These are phyloP conservation scores for Didymella arachidicola DNA, from an alignment of 2,329 filamentous ascomycete genomes.

Conservation along the genomic window DNA sequence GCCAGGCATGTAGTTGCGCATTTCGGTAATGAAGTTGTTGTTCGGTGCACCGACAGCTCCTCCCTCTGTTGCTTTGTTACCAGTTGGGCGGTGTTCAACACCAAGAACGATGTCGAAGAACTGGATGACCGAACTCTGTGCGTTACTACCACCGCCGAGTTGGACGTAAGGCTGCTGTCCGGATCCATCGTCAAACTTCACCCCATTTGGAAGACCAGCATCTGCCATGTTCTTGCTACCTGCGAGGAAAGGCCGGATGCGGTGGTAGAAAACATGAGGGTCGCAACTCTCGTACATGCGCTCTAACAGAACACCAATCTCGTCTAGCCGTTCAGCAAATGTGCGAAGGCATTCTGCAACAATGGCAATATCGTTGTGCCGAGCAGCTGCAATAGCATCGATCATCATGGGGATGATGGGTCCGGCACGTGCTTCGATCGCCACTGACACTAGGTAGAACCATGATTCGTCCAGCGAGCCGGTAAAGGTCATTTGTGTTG, in stretches of 20 bases:
- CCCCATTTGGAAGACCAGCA: conserved; percentile 84
- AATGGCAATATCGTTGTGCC: conserved; percentile 70
- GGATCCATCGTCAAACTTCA: conserved; percentile 84
- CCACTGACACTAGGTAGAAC: conserved; percentile 96
- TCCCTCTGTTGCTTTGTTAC: conserved; percentile 63
- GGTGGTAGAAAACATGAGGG: conserved; percentile 92
- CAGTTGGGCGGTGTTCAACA: conserved; percentile 88
- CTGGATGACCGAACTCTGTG: conserved; percentile 94
- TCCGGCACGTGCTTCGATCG: conserved; percentile 90
- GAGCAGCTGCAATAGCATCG: conserved; percentile 80
- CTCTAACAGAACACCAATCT: conserved; percentile 78
- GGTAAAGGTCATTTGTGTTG: conserved; percentile 88
- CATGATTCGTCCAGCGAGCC: conserved; percentile 96
- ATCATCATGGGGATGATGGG: conserved; percentile 90
- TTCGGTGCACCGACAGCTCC: conserved; percentile 57
- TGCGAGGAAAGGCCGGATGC: conserved; percentile 93
- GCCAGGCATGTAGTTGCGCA: conserved; percentile 97
- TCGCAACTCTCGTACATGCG: conserved; percentile 97
- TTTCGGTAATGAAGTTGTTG: conserved; percentile 95
- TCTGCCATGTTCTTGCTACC: conserved; percentile 98
- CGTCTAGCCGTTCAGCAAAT: conserved; percentile 88
- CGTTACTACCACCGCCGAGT: conserved; percentile 93
- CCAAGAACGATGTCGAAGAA: conserved; percentile 95
- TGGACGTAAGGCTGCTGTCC: conserved; percentile 75
- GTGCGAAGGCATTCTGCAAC: conserved; percentile 79